These are phyloP conservation scores for Debaryomyces subglobosus DNA, from an alignment of 1,139 yeast genomes.

Conservation along the genomic window DNA sequence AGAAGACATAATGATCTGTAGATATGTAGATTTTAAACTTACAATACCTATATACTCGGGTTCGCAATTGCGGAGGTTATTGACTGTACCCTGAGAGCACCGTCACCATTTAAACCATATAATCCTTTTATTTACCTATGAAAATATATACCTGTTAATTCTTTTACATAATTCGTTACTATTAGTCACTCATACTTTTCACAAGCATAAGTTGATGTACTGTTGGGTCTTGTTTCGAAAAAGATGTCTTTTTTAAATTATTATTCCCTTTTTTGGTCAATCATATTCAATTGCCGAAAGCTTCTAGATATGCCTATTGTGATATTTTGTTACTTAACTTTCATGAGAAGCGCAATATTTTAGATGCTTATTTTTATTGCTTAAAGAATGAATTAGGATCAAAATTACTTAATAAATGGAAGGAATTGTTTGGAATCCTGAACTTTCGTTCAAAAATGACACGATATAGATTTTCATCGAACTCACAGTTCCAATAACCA, in stretches of 20 bases:
- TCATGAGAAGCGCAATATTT: background rate
- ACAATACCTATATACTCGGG: too few species aligned
- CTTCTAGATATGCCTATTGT: background rate
- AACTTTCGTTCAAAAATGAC: constrained; percentile 9
- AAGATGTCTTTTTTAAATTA: background rate
- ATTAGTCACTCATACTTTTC: background rate
- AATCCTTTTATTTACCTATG: background rate
- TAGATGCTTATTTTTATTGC: background rate
- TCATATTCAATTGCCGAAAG: too few species aligned
- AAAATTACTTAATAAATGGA: background rate
- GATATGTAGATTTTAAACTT: too few species aligned
- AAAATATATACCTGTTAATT: background rate
- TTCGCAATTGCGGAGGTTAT: background rate
- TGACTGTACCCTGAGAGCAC: too few species aligned
- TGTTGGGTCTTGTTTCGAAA: background rate
- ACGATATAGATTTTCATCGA: constrained; percentile 19
- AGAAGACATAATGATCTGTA: background rate
- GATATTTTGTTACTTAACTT: background rate
- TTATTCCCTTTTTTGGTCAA: background rate
- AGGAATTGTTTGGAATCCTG: background rate
- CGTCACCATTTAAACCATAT: background rate
- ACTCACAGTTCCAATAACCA: constrained; percentile 19
- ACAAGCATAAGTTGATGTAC: background rate
- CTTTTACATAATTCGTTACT: background rate
- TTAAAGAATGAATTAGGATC: constrained; percentile 1